phyloP scores from a whole-genome alignment of 179 eudicot species.

The Sideroxylon spinosum region DNA sequence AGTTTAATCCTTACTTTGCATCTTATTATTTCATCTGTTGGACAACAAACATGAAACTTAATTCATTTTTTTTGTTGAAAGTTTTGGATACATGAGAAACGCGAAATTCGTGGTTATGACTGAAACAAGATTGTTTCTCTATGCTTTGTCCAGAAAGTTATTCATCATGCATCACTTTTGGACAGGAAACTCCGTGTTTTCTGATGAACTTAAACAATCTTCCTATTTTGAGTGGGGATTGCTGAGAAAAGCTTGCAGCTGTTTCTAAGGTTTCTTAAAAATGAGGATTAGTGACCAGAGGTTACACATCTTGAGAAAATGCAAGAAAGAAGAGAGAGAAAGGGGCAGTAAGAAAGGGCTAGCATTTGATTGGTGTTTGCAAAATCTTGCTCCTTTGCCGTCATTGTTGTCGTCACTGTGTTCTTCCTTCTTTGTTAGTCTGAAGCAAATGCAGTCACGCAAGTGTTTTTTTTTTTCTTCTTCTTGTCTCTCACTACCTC shows the following conservation, averaged over 20 bases:
- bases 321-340: background rate
- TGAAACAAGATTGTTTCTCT: background rate
- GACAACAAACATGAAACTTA: background rate
- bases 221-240: background rate
- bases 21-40: background rate
- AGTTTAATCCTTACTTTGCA: background rate
- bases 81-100: background rate
- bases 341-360: background rate
- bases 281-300: background rate
- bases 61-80: background rate
- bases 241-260: background rate
- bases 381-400: background rate
- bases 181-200: background rate
- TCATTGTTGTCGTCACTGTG: background rate
- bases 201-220: background rate
- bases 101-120: background rate
- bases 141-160: background rate
- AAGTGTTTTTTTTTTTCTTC: no score
- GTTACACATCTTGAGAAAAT: background rate
- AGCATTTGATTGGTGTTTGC: background rate
- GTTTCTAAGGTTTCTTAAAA: background rate
- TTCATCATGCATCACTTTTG: background rate
- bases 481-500: background rate
- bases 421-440: background rate
- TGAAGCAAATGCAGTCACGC: background rate